Conservation (phyloP, 2,329 filamentous ascomycete species). For the Myriangium duriaei region DNA sequence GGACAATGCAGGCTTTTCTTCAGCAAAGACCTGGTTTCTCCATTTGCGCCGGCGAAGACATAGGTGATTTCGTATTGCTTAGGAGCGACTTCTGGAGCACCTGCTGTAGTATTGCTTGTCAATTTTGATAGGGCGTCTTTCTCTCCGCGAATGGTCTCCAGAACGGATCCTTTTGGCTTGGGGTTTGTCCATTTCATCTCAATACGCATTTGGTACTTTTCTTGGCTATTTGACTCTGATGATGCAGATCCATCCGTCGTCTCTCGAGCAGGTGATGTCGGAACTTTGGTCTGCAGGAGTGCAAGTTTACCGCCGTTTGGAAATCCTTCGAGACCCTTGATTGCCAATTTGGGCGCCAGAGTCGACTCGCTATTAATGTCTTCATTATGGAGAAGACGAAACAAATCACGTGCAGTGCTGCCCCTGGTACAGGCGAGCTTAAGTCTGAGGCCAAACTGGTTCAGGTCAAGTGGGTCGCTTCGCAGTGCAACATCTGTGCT, state of each 20-base stretch:
- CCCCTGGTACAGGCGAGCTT: neutral
- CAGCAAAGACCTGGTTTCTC: slow-evolving; percentile 6
- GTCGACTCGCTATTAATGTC: neutral
- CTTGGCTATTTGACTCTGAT: neutral
- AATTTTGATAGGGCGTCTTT: slow-evolving; percentile 18
- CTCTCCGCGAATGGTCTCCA: slow-evolving; percentile 1
- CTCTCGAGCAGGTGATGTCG: slow-evolving; percentile 1
- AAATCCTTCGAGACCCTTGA: neutral
- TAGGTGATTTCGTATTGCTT: slow-evolving; percentile 10
- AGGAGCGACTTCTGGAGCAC: neutral
- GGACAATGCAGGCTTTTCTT: slow-evolving; percentile 16
- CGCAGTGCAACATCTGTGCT: no score
- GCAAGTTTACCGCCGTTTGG: neutral
- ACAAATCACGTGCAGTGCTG: neutral
- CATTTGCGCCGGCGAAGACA: slow-evolving; percentile 8
- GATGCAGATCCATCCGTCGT: neutral
- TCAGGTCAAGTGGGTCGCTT: no score
- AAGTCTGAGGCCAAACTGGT: neutral
- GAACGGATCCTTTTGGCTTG: neutral
- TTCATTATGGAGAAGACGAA: neutral
- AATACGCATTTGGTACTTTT: slow-evolving; percentile 15
- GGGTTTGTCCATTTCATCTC: slow-evolving; percentile 17
- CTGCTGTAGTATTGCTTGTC: neutral
- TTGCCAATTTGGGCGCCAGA: neutral
- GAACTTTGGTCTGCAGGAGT: neutral